A percentile compares a stretch with the other conserved stretches of the same genome.
phyloP scores from a whole-genome alignment of 176 grass and related monocot genomes.

The Triticum aestivum region DNA sequence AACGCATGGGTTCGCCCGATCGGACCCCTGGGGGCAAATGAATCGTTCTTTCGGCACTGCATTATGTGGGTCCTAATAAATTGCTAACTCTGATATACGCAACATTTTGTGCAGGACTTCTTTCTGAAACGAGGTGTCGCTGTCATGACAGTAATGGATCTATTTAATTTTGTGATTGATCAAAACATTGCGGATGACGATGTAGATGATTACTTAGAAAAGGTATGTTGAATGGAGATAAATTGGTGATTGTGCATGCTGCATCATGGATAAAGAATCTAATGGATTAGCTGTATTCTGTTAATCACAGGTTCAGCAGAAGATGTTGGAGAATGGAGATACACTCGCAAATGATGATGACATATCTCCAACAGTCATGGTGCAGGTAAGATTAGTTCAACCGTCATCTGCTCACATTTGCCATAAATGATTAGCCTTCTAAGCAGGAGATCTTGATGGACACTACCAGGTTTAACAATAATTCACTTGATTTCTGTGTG shows the following conservation, averaged over 20 bases:
- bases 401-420: neutral
- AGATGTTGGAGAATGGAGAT: slow-evolving; percentile 74
- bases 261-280: neutral
- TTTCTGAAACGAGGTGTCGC: slow-evolving; percentile 84
- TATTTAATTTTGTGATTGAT: slow-evolving; percentile 93
- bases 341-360: slow-evolving; percentile 53
- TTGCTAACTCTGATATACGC: too few species aligned
- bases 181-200: slow-evolving; percentile 70
- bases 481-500: neutral
- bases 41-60: too few species aligned
- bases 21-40: too few species aligned
- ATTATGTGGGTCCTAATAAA: neutral
- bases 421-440: neutral
- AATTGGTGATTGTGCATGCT: too few species aligned
- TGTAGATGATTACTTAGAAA: slow-evolving; percentile 81
- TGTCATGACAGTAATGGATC: slow-evolving; percentile 67
- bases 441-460: too few species aligned
- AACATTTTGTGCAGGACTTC: slow-evolving; percentile 54
- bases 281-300: slow-evolving; percentile 11
- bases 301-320: slow-evolving; percentile 71
- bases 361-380: slow-evolving; percentile 69
- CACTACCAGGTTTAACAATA: too few species aligned
- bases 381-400: slow-evolving; percentile 55
- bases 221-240: slow-evolving; percentile 33
- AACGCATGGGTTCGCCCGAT: too few species aligned